Percentiles rank a stretch among this genome's conserved stretches.
Conservation (phyloP, 139 green algal genomes). For the Chlorella sp. region DNA sequence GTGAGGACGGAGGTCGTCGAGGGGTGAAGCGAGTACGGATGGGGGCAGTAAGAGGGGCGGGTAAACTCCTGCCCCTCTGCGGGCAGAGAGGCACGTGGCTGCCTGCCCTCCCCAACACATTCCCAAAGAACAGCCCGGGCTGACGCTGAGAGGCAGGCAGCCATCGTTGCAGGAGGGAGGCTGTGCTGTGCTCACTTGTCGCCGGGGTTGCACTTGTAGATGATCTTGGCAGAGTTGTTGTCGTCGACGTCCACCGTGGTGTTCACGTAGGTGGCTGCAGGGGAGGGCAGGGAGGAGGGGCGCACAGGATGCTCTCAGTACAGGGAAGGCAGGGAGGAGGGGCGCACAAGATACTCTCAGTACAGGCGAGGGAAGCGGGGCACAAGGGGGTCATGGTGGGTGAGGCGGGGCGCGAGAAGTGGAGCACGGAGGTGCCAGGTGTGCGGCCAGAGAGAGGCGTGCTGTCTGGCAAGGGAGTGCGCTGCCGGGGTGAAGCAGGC, state of each 20-base stretch:
- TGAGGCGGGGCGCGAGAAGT: background rate
- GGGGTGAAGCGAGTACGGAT: background rate
- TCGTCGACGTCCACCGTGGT: slow-evolving; percentile 35
- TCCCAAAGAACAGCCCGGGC: no score
- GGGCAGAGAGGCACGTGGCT: background rate
- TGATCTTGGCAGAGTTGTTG: slow-evolving; percentile 47
- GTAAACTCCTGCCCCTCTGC: no score
- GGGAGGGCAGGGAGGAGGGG: background rate
- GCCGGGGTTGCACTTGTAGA: slow-evolving; percentile 34
- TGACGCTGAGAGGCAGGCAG: no score
- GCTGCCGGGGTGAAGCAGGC: background rate
- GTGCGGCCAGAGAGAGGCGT: no score
- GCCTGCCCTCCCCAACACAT: background rate
- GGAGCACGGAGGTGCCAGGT: background rate
- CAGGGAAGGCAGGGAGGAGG: no score
- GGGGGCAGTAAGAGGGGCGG: background rate
- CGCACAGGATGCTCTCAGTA: no score
- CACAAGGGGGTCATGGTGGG: background rate
- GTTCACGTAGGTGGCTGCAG: slow-evolving; percentile 42
- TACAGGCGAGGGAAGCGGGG: no score
- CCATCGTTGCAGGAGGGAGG: no score
- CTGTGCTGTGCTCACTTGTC: background rate
- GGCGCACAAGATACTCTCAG: no score
- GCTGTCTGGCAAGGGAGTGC: background rate
- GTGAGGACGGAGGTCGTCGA: background rate